Conservation (phyloP, 2,329 filamentous ascomycete species). For the Fusarium illudens region DNA sequence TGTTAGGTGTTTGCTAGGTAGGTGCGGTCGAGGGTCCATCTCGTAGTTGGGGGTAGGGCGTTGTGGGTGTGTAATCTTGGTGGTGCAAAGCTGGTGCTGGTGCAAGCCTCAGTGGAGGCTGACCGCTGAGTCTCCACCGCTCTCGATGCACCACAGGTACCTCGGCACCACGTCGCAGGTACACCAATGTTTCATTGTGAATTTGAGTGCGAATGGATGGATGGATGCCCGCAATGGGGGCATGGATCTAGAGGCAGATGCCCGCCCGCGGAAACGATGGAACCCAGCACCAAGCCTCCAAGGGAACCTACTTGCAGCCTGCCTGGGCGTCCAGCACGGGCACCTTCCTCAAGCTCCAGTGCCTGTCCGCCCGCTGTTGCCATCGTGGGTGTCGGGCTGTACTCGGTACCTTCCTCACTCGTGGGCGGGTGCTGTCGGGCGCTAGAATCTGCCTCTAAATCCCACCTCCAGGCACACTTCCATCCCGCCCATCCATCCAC, state of each 20-base stretch:
- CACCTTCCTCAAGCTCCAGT: not conserved
- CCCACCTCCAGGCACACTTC: not conserved
- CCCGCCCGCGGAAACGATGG: no score
- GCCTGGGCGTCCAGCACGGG: not conserved
- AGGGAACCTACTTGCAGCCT: not conserved
- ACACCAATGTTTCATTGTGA: slow-evolving; percentile 4
- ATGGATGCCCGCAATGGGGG: slow-evolving; percentile 19
- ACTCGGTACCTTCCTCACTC: not conserved
- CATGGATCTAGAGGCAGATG: not conserved
- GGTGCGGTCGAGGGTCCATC: not conserved
- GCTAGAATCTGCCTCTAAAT: not conserved
- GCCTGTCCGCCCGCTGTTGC: not conserved
- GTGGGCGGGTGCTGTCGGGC: not conserved
- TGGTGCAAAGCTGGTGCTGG: not conserved
- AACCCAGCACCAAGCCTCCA: not conserved
- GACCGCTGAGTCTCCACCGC: slow-evolving; percentile 4
- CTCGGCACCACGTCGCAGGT: slow-evolving; percentile 3
- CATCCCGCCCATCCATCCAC: slow-evolving; percentile 9
- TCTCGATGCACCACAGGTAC: slow-evolving; percentile 6
- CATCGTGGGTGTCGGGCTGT: not conserved
- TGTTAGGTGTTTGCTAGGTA: not conserved
- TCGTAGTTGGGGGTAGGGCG: not conserved
- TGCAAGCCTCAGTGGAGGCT: slow-evolving; percentile 17
- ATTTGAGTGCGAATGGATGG: not conserved
- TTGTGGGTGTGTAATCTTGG: not conserved